Base-by-base conservation (phyloP, 2,329 filamentous ascomycete species). In the Trichoderma afroharzianum region DNA sequence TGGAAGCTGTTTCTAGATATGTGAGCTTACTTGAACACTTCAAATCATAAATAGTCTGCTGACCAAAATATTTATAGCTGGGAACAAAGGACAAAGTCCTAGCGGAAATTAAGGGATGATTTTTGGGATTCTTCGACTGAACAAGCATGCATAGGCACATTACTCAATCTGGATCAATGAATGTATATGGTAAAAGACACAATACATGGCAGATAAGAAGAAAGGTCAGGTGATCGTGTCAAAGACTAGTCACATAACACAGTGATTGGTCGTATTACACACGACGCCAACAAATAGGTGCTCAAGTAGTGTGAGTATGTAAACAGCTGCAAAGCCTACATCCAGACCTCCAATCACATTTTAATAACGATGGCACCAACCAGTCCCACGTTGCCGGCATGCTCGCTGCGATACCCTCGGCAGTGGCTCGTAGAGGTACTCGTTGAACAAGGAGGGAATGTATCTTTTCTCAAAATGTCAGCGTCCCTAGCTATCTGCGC, bases 1-100 rank as follows among this genome's bases (percentile, higher is more conserved):
- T 86, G 84, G 84, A 86, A 85, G 67, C 72, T 86, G 0, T 85
- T 86, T 71, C 75, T 85, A 12, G 83, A 85, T 57, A 61, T 85
- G 84, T 86, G 50, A 79, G 84, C 82, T 70, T 7, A 8, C 4
- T 18, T n/a, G 14, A n/a, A 9, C 7, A 21, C 3, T 24, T 14
- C 6, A 28, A 26, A 2, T 30, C 4, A 2, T 12, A 3, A n/a
- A 50, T 21, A 26, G 1, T 36, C 4, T 21, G 6, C 66, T 62
- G 7, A 69, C 18, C 6, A 4, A 21, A 6, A 8, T 7, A 21
- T 21, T 2, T 36, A 6, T 30, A 69, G 67, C 30, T 69, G 67
- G 67, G 67, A 69, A 58, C 57, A 62, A 15, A 53, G 32, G 67
- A 69, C 67, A 53, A 69, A 21, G 26, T 61, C 66, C 6, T 50